Conservation (phyloP, 169 alveolate species). For the Cystoisospora suis region DNA sequence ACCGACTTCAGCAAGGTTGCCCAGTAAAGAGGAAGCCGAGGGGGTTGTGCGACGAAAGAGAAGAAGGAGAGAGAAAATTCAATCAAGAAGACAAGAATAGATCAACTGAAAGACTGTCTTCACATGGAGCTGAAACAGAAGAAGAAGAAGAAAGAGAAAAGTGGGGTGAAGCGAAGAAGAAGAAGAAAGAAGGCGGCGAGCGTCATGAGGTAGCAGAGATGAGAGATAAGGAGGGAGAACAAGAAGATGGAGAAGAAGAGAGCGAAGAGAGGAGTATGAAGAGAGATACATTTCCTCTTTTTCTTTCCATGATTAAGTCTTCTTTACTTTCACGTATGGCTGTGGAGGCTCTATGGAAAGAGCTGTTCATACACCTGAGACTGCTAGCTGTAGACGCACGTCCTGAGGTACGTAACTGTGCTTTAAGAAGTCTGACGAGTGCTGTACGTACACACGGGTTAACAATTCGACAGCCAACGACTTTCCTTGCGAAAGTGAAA, state of each 20-base stretch:
- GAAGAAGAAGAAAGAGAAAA: neutral
- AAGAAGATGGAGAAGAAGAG: neutral
- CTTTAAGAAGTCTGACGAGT: constrained; percentile 21
- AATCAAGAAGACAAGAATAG: no score
- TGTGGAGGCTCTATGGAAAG: neutral
- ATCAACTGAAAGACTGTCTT: no score
- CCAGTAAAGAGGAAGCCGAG: no score
- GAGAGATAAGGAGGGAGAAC: neutral
- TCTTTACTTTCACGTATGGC: no score
- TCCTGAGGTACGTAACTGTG: constrained; percentile 38
- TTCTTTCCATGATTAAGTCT: no score
- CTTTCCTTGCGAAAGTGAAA: no score
- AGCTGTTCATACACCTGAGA: neutral
- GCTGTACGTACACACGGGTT: constrained; percentile 29
- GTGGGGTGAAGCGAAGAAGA: neutral
- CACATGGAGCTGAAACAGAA: no score
- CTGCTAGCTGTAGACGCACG: constrained; percentile 8
- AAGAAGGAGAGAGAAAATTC: no score
- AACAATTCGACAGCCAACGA: no score
- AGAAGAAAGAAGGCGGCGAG: neutral
- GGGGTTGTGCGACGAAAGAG: no score
- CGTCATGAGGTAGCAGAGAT: no score
- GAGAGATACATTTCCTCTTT: neutral
- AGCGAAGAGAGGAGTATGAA: neutral
- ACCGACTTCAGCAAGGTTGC: no score